Base-by-base conservation (phyloP, 169 alveolate genomes). In the Fabrea salina region DNA sequence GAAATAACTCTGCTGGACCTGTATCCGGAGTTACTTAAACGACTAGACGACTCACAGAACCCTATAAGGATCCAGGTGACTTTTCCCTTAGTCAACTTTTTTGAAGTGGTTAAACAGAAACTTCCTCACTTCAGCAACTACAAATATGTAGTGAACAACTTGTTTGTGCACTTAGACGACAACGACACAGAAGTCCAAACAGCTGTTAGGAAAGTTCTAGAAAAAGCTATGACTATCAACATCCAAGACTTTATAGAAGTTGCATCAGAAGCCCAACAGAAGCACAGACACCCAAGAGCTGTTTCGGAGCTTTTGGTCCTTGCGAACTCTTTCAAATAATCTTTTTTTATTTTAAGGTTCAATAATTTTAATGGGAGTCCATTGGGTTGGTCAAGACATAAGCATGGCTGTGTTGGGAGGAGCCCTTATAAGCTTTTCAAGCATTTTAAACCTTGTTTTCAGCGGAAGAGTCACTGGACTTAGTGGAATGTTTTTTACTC, bases 21-120 rank as follows among this genome's bases (percentile, higher is more conserved):
- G n/a, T n/a, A n/a, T n/a, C 82, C 86, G 5, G 92, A 87, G 67
- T 67, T 87, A 30, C 77, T 90, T 33, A 90, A 87, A 79, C 82
- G 95, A 72, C 82, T 90, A 67, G 95, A 90, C 82, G 95, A 90
- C 79, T 77, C 92, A 49, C 89, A 86, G 79, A 90, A 90, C 59
- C 83, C 85, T 11, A 87, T 86, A 30, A 64, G 95, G 49, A 75
- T 87, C 4, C 85, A 82, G 61, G 25, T 30, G 11, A 80, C 91
- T n/a, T 53, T 83, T 41, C 85, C 84, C 40, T 71, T 85, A 6
- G 70, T 84, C 7, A 80, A 76, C 41, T 50, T 61, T 16, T 78
- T 66, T 77, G 72, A 77, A 22, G 50, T 22, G 4, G 71, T 79
- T 43, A 64, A 83, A 37, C 75, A 75, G 32, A 68, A 81, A 22